Conservation (phyloP, 768 basidiomycete species). For the Tricholoma sp. region DNA sequence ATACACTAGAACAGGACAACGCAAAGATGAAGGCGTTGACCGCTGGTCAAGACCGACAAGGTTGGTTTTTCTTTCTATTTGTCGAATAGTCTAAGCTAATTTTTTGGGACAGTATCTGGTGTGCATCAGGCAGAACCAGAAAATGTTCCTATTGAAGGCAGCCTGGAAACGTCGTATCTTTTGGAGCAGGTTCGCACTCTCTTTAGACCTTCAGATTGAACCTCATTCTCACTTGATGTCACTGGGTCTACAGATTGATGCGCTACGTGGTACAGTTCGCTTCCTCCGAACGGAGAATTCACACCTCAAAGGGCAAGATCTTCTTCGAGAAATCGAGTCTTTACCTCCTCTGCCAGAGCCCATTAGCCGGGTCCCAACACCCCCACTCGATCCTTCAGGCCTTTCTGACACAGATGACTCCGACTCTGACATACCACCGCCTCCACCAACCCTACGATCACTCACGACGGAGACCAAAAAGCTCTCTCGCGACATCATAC, state of each 20-base stretch:
- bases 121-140: constrained; percentile 54
- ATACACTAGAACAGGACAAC: constrained; percentile 84
- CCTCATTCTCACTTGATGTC: constrained; percentile 6
- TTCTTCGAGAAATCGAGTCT: constrained; percentile 75
- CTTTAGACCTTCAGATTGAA: background rate
- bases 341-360: constrained; percentile 61
- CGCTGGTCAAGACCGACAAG: constrained; percentile 65
- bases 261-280: constrained; percentile 83
- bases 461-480: constrained; percentile 79
- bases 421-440: constrained; percentile 37
- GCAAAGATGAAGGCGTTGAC: constrained; percentile 69
- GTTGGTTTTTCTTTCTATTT: constrained; percentile 32
- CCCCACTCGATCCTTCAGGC: constrained; percentile 60
- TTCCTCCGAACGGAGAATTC: constrained; percentile 94
- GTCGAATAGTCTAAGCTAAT: background rate
- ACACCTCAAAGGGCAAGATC: constrained; percentile 88
- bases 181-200: constrained; percentile 66
- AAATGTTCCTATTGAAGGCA: constrained; percentile 66
- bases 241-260: constrained; percentile 58
- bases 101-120: constrained; percentile 31
- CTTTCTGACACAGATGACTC: constrained; percentile 66
- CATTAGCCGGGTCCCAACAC: constrained; percentile 48
- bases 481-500: constrained; percentile 85
- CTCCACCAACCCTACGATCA: constrained; percentile 54
- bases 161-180: constrained; percentile 80